Conservation (phyloP, 1,139 yeast genomes). For the Pichia sp. region DNA sequence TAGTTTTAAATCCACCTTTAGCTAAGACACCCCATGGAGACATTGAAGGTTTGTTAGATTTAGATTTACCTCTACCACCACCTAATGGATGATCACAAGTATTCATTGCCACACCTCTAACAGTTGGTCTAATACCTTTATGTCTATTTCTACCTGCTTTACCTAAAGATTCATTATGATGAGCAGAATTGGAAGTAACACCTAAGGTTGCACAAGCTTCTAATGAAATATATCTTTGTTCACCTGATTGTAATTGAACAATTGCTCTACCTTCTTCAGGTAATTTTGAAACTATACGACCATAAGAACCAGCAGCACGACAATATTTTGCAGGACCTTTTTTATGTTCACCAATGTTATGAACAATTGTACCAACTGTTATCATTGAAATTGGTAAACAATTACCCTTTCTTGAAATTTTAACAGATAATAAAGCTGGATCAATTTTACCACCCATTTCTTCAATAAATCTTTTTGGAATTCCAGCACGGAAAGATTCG, state of each 20-base stretch:
- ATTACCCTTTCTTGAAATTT: constrained; percentile 89
- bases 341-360: constrained; percentile 72
- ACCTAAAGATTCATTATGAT: constrained; percentile 85
- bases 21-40: constrained; percentile 95
- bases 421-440: constrained; percentile 83
- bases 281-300: constrained; percentile 75
- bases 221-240: constrained; percentile 80
- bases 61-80: constrained; percentile 99
- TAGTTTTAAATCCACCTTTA: constrained; percentile 90
- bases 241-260: constrained; percentile 83
- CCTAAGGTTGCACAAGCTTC: constrained; percentile 95
- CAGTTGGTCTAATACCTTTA: constrained; percentile 90
- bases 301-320: constrained; percentile 92
- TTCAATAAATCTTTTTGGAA: constrained; percentile 67
- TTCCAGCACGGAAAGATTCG: constrained; percentile 82
- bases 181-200: constrained; percentile 90
- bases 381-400: constrained; percentile 89
- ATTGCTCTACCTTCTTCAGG: constrained; percentile 69
- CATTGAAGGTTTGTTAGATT: constrained; percentile 89
- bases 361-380: constrained; percentile 88
- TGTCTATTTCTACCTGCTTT: constrained; percentile 96
- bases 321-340: constrained; percentile 89
- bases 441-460: constrained; percentile 89
- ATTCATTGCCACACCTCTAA: constrained; percentile 98
- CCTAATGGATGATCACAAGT: constrained; percentile 98